phyloP scores from a whole-genome alignment of 2,329 filamentous ascomycete genomes.

The Xylaria sp. region DNA sequence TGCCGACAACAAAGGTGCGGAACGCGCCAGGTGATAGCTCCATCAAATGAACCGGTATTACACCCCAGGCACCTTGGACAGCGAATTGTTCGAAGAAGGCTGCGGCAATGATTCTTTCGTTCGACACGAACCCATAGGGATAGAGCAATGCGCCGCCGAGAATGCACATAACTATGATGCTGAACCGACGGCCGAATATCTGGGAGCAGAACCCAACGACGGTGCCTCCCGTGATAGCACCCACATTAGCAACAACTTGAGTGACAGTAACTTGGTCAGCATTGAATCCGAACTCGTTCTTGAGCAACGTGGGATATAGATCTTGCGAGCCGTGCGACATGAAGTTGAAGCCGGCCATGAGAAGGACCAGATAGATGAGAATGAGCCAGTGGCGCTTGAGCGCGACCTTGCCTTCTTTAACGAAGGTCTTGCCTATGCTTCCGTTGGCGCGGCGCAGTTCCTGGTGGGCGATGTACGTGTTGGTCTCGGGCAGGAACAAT shows the following conservation, averaged over 20 bases:
- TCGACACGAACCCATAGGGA: conserved; percentile 75
- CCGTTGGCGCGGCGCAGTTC: conserved; percentile 61
- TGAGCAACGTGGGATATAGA: conserved; percentile 65
- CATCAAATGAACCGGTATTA: conserved; percentile 79
- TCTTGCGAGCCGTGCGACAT: conserved; percentile 80
- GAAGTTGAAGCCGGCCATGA: conserved; percentile 93
- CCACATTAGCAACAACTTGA: conserved; percentile 74
- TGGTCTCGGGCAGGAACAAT: conserved; percentile 78
- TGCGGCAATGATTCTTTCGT: conserved; percentile 71
- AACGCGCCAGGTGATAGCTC: conserved; percentile 75
- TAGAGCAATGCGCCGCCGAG: conserved; percentile 79
- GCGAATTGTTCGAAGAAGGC: conserved; percentile 86
- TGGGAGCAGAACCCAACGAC: conserved; percentile 70
- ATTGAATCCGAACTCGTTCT: conserved; percentile 59
- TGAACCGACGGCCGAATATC: conserved; percentile 71
- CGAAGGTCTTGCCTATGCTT: conserved; percentile 69
- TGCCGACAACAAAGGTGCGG: conserved; percentile 76
- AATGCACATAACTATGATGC: conserved; percentile 68
- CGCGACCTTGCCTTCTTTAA: conserved; percentile 78
- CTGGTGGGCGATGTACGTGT: conserved; percentile 71
- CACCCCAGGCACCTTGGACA: conserved; percentile 77
- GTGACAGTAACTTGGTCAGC: conserved; percentile 68
- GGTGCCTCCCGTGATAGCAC: conserved; percentile 72
- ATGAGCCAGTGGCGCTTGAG: conserved; percentile 80
- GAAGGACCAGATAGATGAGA: conserved; percentile 78